Conservation (phyloP, 306 rosid species). For the Potentilla sterilis region DNA sequence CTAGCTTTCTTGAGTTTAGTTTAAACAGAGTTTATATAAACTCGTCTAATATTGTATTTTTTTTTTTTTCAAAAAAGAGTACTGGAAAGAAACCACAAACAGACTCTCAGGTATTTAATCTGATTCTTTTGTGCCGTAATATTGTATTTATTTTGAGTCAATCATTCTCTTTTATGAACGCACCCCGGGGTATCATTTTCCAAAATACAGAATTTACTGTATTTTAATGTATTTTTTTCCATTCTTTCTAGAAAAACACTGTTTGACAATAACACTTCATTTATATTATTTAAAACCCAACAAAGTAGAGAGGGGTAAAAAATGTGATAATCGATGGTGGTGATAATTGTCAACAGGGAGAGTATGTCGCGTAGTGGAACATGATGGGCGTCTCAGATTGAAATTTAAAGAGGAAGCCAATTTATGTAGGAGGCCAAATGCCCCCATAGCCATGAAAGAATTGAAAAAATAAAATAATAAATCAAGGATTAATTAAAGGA, state of each 20-base stretch:
- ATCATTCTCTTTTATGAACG: too few relatives aligned
- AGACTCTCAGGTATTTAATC: too few relatives aligned
- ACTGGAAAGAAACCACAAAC: too few relatives aligned
- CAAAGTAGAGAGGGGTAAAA: neutral
- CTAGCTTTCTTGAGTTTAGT: too few relatives aligned
- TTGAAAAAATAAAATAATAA: neutral
- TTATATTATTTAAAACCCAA: neutral
- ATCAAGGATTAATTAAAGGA: neutral
- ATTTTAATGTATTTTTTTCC: too few relatives aligned
- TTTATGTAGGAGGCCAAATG: neutral
- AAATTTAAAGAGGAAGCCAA: neutral
- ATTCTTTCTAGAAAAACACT: neutral
- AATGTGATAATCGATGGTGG: neutral
- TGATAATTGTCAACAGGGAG: conserved; percentile 11
- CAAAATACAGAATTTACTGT: too few relatives aligned
- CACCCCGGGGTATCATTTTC: too few relatives aligned
- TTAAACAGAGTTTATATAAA: too few relatives aligned
- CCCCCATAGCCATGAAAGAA: neutral
- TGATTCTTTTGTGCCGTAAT: too few relatives aligned
- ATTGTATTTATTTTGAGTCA: too few relatives aligned
- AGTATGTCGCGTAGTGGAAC: conserved; percentile 14
- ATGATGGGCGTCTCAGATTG: conserved; percentile 1
- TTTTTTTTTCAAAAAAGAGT: too few relatives aligned
- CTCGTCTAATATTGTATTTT: too few relatives aligned
- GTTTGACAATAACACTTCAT: neutral